Evolutionary conservation across 2,329 filamentous ascomycete species (phyloP), one percentile per base, ranked within the genome.

Genomic region (Apiospora koreana): DNA sequence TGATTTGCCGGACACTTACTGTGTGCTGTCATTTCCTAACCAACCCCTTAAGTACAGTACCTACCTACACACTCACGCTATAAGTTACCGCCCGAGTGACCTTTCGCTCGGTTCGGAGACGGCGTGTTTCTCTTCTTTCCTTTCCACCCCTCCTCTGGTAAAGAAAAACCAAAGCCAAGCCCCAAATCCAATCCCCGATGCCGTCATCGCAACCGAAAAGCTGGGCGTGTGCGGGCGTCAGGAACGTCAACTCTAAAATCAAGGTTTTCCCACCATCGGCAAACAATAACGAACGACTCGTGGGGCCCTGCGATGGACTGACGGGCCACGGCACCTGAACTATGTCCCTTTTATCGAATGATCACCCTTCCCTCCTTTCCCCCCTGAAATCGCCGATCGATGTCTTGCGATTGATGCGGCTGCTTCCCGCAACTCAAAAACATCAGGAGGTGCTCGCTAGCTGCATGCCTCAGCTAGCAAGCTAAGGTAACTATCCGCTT

Each of bases 321-420:
- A 58, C 28, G n/a, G n/a, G n/a, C n/a, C n/a, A n/a, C n/a, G 35
- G 7, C 28, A 35, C 21, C 21, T n/a, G 10, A 38, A 38, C 54
- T 9, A 38, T 38, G 54, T 23, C n/a, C 54, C 54, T 38, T n/a
- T 46, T n/a, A 38, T 38, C 18, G 50, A 31, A 58, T 8, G 10
- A 14, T 12, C 14, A 8, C 54, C 31, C 50, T n/a, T 5, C 18
- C 28, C 50, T 28, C 54, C 16, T 23, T 35, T 62, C 7, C 31
- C 54, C 31, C 28, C 50, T 43, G 41, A n/a, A 31, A 62, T 62
- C 54, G 54, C 16, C 31, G 54, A 62, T 62, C 31, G 31, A 62
- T 62, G 54, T 38, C 54, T 62, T 38, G 31, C 28, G 50, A 58
- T 58, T 35, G 50, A 58, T 58, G 50, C 50, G 50, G 50, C 50